These are phyloP conservation scores for Xylaria palmicola DNA, from an alignment of 495 filamentous ascomycete species.

Conservation along the genomic window DNA sequence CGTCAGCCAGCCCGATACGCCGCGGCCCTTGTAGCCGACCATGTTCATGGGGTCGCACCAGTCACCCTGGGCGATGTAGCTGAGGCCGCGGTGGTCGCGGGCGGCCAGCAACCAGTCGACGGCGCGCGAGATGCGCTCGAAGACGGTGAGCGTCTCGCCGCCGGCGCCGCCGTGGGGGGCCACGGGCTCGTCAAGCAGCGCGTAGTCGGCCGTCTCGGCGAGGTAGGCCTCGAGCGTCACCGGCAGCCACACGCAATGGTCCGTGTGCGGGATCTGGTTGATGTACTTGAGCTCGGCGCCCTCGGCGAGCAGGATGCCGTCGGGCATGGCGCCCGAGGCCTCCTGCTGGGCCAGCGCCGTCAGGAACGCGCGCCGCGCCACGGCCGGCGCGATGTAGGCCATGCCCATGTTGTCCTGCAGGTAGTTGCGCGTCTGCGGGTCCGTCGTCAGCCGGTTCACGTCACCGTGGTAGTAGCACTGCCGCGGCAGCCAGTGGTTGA, in stretches of 20 bases:
- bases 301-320: constrained; percentile 53
- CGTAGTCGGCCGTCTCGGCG: constrained; percentile 54
- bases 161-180: constrained; percentile 27
- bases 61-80: constrained; percentile 57
- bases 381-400: constrained; percentile 54
- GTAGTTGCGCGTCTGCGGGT: constrained; percentile 59
- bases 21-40: constrained; percentile 56
- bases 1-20: constrained; percentile 58
- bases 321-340: constrained; percentile 54
- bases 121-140: constrained; percentile 52
- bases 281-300: constrained; percentile 60
- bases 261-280: constrained; percentile 58
- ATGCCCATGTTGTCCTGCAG: constrained; percentile 62
- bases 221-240: constrained; percentile 54
- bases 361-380: constrained; percentile 47
- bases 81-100: constrained; percentile 53
- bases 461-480: constrained; percentile 59
- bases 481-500: constrained; percentile 59
- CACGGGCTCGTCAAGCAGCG: constrained; percentile 45
- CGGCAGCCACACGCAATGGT: constrained; percentile 59
- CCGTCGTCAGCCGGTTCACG: constrained; percentile 57
- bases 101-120: constrained; percentile 53
- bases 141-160: constrained; percentile 49
- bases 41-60: constrained; percentile 63
- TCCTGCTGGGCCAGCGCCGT: constrained; percentile 53